These are phyloP conservation scores for Pythium rishiriense DNA, from an alignment of 352 stramenopile genomes.

Conservation along the genomic window DNA sequence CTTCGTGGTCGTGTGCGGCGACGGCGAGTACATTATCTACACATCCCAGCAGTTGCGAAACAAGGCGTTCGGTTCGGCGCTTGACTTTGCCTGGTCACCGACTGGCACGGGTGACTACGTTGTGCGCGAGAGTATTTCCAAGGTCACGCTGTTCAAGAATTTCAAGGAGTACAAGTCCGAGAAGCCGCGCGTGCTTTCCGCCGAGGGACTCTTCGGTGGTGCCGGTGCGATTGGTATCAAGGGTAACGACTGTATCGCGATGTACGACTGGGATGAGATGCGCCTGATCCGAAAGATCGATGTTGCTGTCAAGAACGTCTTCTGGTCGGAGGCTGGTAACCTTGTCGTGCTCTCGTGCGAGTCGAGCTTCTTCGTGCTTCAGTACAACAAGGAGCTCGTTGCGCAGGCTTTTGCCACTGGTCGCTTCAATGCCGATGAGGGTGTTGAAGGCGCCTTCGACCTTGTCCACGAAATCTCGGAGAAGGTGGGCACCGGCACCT, in stretches of 20 bases:
- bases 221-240: slow-evolving; percentile 94
- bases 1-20: slow-evolving; percentile 98
- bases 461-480: slow-evolving; percentile 97
- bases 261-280: slow-evolving; percentile 99
- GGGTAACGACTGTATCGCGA: slow-evolving; percentile 95
- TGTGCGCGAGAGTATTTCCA: slow-evolving; percentile 95
- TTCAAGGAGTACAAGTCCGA: slow-evolving; percentile 97
- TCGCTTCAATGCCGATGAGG: slow-evolving; percentile 90
- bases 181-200: slow-evolving; percentile 92
- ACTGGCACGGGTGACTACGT: slow-evolving; percentile 98
- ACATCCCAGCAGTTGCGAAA: slow-evolving; percentile 95
- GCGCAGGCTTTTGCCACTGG: slow-evolving; percentile 89
- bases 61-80: slow-evolving; percentile 96
- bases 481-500: slow-evolving; percentile 95
- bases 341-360: slow-evolving; percentile 95
- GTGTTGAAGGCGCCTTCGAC: slow-evolving; percentile 97
- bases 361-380: slow-evolving; percentile 96
- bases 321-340: slow-evolving; percentile 97
- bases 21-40: slow-evolving; percentile 99
- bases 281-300: slow-evolving; percentile 98
- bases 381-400: slow-evolving; percentile 92
- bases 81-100: slow-evolving; percentile 98
- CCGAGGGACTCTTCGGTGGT: slow-evolving; percentile 96
- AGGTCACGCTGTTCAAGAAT: slow-evolving; percentile 98
- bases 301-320: slow-evolving; percentile 95